Conservation (phyloP, 2,329 filamentous ascomycete species). For the Dactylonectria macrodidyma region DNA sequence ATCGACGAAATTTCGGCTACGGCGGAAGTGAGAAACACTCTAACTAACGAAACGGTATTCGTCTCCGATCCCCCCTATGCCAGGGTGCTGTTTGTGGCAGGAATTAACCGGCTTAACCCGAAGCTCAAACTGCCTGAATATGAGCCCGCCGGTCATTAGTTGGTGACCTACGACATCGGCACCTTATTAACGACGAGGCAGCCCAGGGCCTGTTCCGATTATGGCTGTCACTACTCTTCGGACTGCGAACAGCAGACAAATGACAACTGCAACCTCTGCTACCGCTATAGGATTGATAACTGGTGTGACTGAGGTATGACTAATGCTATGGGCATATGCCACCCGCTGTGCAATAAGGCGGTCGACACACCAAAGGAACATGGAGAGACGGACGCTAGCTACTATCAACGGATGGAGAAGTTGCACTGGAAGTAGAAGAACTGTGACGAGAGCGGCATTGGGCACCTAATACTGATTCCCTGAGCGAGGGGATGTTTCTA, state of each 20-base stretch:
- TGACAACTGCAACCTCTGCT: neutral
- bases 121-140: neutral
- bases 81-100: neutral
- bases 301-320: neutral
- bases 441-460: neutral
- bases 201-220: neutral
- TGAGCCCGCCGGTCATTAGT: conserved; percentile 2
- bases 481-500: neutral
- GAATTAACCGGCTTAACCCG: neutral
- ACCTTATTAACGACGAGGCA: neutral
- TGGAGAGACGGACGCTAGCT: neutral
- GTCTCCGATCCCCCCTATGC: conserved; percentile 1
- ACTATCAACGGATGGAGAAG: neutral
- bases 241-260: neutral
- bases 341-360: neutral
- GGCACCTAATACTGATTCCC: neutral
- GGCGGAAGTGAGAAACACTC: neutral
- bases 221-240: neutral
- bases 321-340: neutral
- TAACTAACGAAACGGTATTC: neutral
- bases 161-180: neutral
- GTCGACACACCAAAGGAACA: conserved; percentile 1
- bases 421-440: conserved; percentile 1
- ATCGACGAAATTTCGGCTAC: neutral
- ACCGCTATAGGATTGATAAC: neutral